A percentile compares a stretch with the other conserved stretches of the same genome.
Conservation (phyloP, 1,139 yeast species). For the Magnusiomyces sp. region DNA sequence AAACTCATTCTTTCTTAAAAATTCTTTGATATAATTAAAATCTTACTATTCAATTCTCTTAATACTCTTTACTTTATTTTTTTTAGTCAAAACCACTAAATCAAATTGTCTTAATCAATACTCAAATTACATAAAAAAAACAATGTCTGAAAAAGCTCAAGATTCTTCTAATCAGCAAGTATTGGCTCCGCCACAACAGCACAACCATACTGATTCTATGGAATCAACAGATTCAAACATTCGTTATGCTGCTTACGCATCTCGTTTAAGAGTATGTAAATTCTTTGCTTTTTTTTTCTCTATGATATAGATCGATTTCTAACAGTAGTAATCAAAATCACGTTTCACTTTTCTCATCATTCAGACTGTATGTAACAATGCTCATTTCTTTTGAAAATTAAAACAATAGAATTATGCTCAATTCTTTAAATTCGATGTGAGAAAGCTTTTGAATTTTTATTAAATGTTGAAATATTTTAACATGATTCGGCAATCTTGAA, state of each 20-base stretch:
- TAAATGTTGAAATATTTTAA: too few relatives aligned
- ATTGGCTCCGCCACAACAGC: background rate
- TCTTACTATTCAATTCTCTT: background rate
- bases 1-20: too few relatives aligned
- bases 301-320: too few relatives aligned
- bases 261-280: conserved; percentile 43
- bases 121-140: background rate
- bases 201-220: conserved; percentile 13
- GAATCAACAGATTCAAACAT: conserved; percentile 46
- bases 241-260: conserved; percentile 79
- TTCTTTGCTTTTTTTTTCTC: background rate
- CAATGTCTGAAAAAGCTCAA: conserved; percentile 1
- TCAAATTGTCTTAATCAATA: background rate
- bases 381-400: background rate
- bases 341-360: background rate
- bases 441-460: too few relatives aligned
- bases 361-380: conserved; percentile 13
- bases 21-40: background rate
- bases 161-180: background rate
- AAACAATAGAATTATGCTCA: background rate
- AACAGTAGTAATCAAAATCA: background rate
- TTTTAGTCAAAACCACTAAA: background rate
- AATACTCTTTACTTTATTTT: background rate
- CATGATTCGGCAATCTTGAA: too few relatives aligned
- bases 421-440: background rate